phyloP scores from a whole-genome alignment of 2,329 filamentous ascomycete species.

The Talaromyces sp. region DNA sequence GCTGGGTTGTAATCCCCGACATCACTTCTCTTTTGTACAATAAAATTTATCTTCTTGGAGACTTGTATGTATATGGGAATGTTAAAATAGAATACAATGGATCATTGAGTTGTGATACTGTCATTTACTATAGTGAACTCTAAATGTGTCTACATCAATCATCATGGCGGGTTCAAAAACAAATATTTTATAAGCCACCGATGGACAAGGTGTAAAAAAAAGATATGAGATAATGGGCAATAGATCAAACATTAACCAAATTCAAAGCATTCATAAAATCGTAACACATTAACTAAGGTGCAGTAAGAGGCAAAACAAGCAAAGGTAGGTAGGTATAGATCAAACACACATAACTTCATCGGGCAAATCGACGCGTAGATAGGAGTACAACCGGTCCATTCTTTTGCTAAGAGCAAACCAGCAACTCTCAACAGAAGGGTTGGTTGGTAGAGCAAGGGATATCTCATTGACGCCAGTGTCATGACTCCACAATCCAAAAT shows the following conservation, averaged over 20 bases:
- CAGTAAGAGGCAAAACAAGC: slow-evolving; percentile 8
- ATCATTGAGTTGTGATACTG: neutral
- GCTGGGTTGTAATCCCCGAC: neutral
- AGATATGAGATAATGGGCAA: neutral
- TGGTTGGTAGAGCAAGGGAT: neutral
- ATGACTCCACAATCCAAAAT: slow-evolving; percentile 1
- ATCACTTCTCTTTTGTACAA: neutral
- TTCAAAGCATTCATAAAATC: slow-evolving; percentile 20
- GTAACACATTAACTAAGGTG: slow-evolving; percentile 20
- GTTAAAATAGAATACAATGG: neutral
- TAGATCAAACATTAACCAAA: neutral
- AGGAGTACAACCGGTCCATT: slow-evolving; percentile 4
- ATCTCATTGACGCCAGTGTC: neutral
- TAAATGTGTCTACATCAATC: neutral
- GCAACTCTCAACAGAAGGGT: slow-evolving; percentile 10
- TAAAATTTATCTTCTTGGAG: neutral
- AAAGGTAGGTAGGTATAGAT: too few species aligned
- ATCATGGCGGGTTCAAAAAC: too few species aligned
- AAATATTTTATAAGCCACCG: neutral
- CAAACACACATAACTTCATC: slow-evolving; percentile 21
- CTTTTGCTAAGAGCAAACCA: slow-evolving; percentile 10
- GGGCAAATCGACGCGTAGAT: slow-evolving; percentile 9
- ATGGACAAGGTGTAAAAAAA: neutral
- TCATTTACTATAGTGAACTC: neutral
- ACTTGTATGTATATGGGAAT: slow-evolving; percentile 1